Percentiles rank a stretch among this genome's conserved stretches.
Evolutionary conservation across 768 basidiomycete genomes (phyloP).

Genomic region (Mycena filopes): DNA sequence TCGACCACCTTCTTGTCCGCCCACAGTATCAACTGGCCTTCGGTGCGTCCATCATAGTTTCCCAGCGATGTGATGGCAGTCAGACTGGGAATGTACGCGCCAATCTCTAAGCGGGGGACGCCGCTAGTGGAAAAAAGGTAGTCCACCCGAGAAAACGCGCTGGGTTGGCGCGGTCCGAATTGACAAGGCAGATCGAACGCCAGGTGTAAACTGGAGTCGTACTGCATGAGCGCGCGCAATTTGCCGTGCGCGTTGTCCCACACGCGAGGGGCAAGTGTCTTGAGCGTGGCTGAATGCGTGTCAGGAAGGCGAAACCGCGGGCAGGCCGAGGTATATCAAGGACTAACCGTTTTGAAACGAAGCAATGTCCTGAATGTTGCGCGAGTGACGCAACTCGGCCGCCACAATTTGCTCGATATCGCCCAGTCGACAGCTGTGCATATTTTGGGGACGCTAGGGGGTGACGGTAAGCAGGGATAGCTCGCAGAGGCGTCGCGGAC

Average conservation of each 20-base stretch:
- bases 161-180: not conserved
- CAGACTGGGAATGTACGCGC: not conserved
- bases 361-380: not conserved
- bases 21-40: not conserved
- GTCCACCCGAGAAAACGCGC: not conserved
- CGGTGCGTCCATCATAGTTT: not conserved
- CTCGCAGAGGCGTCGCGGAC: not conserved
- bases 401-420: not conserved
- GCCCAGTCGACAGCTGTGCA: not conserved
- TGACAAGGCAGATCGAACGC: not conserved
- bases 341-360: not conserved
- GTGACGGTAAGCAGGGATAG: not conserved
- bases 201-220: not conserved
- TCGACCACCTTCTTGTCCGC: not conserved
- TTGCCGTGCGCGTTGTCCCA: not conserved
- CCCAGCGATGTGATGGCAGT: not conserved
- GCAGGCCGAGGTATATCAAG: not conserved
- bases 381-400: not conserved
- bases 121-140: not conserved
- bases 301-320: not conserved
- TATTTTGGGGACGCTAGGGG: not conserved
- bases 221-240: not conserved
- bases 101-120: not conserved
- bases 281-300: not conserved
- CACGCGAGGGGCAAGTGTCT: not conserved